Evolutionary conservation across 2,329 filamentous ascomycete species (phyloP), one percentile per base, ranked within the genome.

Genomic region (Xylariaceae sp.): DNA sequence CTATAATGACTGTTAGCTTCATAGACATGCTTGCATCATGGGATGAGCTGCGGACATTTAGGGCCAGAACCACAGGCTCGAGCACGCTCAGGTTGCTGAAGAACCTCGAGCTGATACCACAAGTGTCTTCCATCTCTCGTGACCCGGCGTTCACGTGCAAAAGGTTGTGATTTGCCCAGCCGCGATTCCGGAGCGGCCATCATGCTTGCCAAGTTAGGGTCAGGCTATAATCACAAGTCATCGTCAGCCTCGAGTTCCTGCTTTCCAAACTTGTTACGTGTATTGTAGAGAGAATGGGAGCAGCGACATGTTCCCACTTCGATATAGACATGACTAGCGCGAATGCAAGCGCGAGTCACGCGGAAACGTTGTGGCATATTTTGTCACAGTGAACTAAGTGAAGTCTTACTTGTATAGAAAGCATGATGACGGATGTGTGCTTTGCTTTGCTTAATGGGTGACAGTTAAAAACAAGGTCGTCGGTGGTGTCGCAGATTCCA

Each of bases 21-120:
- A 17, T 17, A 21, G 3, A 39, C 29, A 11, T 8, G 4, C 6
- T 16, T 16, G 12, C n/a, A 46, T 40, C 12, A 36, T 17, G 40
- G 40, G 28, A 29, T 21, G 28, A n/a, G 24, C 23, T 37, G 52
- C 67, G 6, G 82, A 96, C 92, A 96, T 79, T 98, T 98, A 51
- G 92, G 92, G 58, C 95, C 95, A 53, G 92, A 93, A 69, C 95
- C 95, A 74, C 95, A 99, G 53, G 95, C 95, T 79, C 95, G 86
- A 46, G 95, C 94, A 69, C 93, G 90, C 77, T 96, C 90, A 17
- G 95, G 95, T 74, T 98, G 92, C 76, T 99, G 95, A 67, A 97
- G 87, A 53, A 98, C 92, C 58, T 85, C 87, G 74, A 98, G 80
- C 63, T 84, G 82, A 75, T 98, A 98, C 71, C 86, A 91, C 65